phyloP scores from a whole-genome alignment of 176 grass and related monocot genomes.

The Carex littledalei region DNA sequence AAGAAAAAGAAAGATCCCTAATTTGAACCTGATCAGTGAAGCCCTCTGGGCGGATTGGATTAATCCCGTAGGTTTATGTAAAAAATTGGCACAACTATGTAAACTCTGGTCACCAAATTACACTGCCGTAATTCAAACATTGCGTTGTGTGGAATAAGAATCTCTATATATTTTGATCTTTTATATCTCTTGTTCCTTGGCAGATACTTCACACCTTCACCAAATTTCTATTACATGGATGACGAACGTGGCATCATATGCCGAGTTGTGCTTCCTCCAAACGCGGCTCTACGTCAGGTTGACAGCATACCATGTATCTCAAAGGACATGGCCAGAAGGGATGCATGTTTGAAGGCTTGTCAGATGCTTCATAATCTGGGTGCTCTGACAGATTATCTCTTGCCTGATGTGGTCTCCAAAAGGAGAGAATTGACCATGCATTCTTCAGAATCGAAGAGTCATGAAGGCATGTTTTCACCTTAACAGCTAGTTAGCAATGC shows the following conservation, averaged over 20 bases:
- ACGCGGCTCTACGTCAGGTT: conserved; percentile 74
- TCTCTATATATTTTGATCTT: conserved; percentile 17
- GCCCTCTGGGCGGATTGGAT: not conserved
- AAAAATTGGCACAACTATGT: not conserved
- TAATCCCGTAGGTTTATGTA: not conserved
- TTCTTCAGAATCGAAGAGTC: conserved; percentile 30
- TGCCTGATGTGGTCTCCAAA: conserved; percentile 52
- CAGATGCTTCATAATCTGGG: conserved; percentile 61
- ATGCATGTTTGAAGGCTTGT: conserved; percentile 82
- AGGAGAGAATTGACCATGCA: conserved; percentile 38
- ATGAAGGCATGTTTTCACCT: conserved; percentile 43
- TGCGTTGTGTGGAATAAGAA: not conserved
- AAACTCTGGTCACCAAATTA: not conserved
- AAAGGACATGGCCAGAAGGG: conserved; percentile 82
- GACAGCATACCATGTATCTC: conserved; percentile 55
- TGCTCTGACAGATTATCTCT: conserved; percentile 93
- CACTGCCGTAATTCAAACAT: not conserved
- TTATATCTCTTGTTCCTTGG: conserved; percentile 19
- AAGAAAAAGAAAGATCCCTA: not conserved
- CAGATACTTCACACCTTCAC: conserved; percentile 78
- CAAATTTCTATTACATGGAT: conserved; percentile 58
- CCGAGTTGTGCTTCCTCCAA: conserved; percentile 78
- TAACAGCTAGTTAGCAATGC: conserved; percentile 5
- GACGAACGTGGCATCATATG: conserved; percentile 59
- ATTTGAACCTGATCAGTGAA: not conserved